Evolutionary conservation across 176 grass and related monocot species (phyloP), one percentile per base, ranked within the genome.

Genomic region (Poa annua): DNA sequence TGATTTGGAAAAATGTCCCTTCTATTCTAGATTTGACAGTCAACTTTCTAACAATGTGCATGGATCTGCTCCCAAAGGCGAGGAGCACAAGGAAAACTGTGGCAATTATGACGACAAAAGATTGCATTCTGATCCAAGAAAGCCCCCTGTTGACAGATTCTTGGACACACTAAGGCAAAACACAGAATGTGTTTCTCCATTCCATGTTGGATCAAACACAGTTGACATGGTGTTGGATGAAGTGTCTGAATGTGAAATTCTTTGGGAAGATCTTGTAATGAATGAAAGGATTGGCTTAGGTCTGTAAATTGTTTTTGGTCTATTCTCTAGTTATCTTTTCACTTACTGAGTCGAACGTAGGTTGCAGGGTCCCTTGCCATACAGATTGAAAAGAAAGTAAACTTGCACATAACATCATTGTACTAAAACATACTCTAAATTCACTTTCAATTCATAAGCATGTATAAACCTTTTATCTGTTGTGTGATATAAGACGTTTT

Each of bases 251-350:
- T 92, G 90, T 6, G 95, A 97, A 90, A 94, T 97, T 66, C 90
- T 74, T 39, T 97, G 92, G 95, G 95, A 94, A 70, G 86, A 94
- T 75, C 88, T 97, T 87, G 81, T 79, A 61, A 92, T 97, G 78
- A 92, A 88, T 63, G 90, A 97, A 88, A 92, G 95, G 84, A 94
- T 97, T 89, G 95, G 95, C 71, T 62, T 97, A 92, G 95, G 95
- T 94, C 89, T 71, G 75, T 54, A 33, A 34, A 68, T 47, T 25
- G 50, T 45, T 80, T 80, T 62, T 60, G 6, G 66, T 80, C 54
- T 71, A 77, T 50, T n/a, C 15, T 77, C 50, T 56, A 52, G 29
- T 71, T 55, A 26, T 71, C 3, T 33, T 71, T 85, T 38, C 17
- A 74, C 59, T 71, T 55, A 81, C 71, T 56, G 63, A 77, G 17